Conservation (phyloP, 441 rosid genomes). For the Viola pubescens region DNA sequence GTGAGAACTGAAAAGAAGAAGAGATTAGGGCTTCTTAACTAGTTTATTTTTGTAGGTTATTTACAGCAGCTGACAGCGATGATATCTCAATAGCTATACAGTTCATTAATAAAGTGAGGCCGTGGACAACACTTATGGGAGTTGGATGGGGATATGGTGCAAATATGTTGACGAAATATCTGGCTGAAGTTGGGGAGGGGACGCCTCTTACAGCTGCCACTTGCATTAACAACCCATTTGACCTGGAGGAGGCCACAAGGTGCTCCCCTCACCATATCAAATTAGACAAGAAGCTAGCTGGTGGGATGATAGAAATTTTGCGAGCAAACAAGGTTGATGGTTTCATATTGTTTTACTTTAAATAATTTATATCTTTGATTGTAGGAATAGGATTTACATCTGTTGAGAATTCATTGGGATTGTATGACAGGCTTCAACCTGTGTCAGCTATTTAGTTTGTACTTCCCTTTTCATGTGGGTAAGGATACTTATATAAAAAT, state of each 20-base stretch:
- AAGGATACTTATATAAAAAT: conserved; percentile 20
- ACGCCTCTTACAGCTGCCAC: conserved; percentile 89
- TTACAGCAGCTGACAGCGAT: conserved; percentile 97
- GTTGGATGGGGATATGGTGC: conserved; percentile 95
- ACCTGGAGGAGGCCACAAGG: conserved; percentile 82
- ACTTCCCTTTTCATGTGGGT: conserved; percentile 17
- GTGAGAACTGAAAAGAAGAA: conserved; percentile 15
- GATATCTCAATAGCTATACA: conserved; percentile 75
- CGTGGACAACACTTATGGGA: conserved; percentile 83
- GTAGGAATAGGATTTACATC: conserved; percentile 4
- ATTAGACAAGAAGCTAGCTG: conserved; percentile 54
- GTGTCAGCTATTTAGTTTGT: conserved; percentile 1
- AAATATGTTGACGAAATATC: conserved; percentile 82
- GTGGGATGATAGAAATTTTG: conserved; percentile 74
- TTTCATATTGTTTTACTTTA: conserved; percentile 10
- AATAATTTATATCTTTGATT: conserved; percentile 13
- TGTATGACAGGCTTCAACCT: conserved; percentile 6
- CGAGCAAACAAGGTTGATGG: conserved; percentile 70
- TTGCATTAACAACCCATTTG: conserved; percentile 93
- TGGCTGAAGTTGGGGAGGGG: conserved; percentile 79
- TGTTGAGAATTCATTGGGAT: conserved; percentile 4
- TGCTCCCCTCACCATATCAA: conserved; percentile 41
- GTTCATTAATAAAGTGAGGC: conserved; percentile 72
- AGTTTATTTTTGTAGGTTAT: conserved; percentile 69
- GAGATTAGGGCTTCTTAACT: conserved; percentile 29